Conservation (phyloP, 805 yeast species). For the Candida ipomoeae region DNA sequence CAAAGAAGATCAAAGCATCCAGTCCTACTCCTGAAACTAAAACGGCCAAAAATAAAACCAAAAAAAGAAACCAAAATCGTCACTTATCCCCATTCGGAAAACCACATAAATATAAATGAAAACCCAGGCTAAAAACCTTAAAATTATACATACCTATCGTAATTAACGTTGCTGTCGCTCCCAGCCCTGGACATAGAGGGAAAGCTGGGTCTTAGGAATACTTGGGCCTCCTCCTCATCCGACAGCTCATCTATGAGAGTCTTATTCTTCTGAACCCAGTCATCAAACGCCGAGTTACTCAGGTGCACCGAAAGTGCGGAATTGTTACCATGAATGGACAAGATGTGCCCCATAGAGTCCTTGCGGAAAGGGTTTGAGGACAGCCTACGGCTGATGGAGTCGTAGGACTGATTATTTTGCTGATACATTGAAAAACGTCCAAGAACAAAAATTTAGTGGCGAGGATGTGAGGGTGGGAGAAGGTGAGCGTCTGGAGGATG, state of each 20-base stretch:
- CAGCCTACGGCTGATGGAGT: constrained; percentile 41
- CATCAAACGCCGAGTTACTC: constrained; percentile 37
- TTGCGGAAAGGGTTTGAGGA: constrained; percentile 71
- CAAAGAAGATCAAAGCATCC: too few relatives aligned
- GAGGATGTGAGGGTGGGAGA: background rate
- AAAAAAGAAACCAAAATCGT: too few relatives aligned
- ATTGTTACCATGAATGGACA: constrained; percentile 3
- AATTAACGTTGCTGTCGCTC: constrained; percentile 35
- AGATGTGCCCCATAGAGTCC: constrained; percentile 3
- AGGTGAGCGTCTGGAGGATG: background rate
- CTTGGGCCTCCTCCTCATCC: constrained; percentile 39
- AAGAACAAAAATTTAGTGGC: background rate
- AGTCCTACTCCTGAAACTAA: too few relatives aligned
- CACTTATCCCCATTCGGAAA: too few relatives aligned
- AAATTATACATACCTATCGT: constrained; percentile 25
- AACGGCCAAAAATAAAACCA: too few relatives aligned
- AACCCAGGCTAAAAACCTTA: background rate
- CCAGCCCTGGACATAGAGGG: constrained; percentile 30
- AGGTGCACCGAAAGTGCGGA: constrained; percentile 9
- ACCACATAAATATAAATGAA: too few relatives aligned
- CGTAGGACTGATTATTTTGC: constrained; percentile 33
- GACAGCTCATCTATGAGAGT: constrained; percentile 38
- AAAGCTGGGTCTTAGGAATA: constrained; percentile 19
- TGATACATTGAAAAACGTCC: constrained; percentile 31
- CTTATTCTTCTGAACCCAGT: constrained; percentile 53